Base-by-base conservation (phyloP, 2,329 filamentous ascomycete species). In the Purpureocillium takamizusanense region DNA sequence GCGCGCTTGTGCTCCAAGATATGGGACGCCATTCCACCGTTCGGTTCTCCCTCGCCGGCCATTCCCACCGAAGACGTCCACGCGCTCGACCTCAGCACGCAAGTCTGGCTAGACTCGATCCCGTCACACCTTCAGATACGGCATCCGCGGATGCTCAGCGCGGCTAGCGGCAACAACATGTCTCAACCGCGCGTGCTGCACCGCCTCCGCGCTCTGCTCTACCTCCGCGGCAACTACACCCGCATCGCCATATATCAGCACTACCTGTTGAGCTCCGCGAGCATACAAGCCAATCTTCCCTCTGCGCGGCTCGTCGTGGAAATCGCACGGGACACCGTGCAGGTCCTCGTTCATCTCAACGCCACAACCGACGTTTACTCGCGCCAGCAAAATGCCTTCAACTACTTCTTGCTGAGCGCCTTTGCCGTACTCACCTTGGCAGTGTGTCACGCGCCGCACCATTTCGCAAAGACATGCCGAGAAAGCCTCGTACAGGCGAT, bases 71-170 rank as follows among this genome's bases (percentile, higher is more conserved):
- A 70, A 17, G 58, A 57, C 1, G 62, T 57, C 27, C 51, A 56
- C 0, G 56, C 59, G 7, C 46, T 71, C 3, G 67, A 69, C 33
- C 49, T 61, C 5, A 57, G 60, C 40, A 63, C 67, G 0, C 60
- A 63, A 42, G 57, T 65, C 36, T 70, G 67, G 67, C 51, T 69
- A 4, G 58, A 62, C 4, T 65, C 64, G 0, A 69, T 71, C 13
- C 67, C 67, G 0, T 43, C 50, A 0, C 60, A 69, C 15, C 50
- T 72, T 0, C 53, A 51, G 16, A 46, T 65, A 1, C 55, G 59
- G 0, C 58, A 63, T 36, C 59, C 60, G 0, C 57, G 61, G 2
- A 54, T 65, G 15, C 58, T 63, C 4, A 48, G 53, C 4, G 51
- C 56, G 1, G 48, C 54, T 0, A 43, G 46, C 21, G 5, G 6